These are phyloP conservation scores for Ustilago xerochloae DNA, from an alignment of 1,284 basidiomycete species.

Conservation along the genomic window DNA sequence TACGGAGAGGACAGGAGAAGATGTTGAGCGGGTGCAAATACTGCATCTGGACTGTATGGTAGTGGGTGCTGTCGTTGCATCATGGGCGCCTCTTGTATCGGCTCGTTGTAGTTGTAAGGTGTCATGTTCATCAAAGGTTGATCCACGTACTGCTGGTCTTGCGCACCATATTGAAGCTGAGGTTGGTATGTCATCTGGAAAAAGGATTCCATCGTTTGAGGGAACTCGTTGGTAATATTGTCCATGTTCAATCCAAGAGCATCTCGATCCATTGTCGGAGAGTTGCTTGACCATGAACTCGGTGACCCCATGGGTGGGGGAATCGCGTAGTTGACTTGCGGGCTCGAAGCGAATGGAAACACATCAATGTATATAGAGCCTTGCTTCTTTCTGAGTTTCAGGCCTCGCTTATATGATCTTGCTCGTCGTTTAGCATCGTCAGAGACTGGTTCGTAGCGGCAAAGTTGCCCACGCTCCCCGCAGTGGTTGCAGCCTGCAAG, in stretches of 20 bases:
- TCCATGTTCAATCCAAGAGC: background rate
- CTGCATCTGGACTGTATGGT: background rate
- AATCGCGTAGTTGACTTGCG: background rate
- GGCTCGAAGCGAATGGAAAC: background rate
- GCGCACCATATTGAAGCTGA: background rate
- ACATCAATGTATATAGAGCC: background rate
- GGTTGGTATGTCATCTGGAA: background rate
- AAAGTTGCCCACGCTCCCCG: background rate
- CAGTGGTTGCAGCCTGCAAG: background rate
- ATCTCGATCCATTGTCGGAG: background rate
- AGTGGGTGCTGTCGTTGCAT: background rate
- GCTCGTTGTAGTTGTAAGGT: background rate
- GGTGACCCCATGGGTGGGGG: background rate
- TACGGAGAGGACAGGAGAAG: background rate
- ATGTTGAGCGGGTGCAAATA: background rate
- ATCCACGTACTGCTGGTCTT: background rate
- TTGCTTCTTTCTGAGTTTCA: background rate
- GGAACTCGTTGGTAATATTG: background rate
- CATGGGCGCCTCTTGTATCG: background rate
- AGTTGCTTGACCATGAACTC: background rate
- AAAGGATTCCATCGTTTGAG: background rate
- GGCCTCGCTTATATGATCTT: background rate
- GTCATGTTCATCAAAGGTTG: background rate
- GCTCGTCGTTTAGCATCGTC: background rate
- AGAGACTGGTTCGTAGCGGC: background rate